Conservation (phyloP, 257 asterid species). For the Ehretia macrophylla region DNA sequence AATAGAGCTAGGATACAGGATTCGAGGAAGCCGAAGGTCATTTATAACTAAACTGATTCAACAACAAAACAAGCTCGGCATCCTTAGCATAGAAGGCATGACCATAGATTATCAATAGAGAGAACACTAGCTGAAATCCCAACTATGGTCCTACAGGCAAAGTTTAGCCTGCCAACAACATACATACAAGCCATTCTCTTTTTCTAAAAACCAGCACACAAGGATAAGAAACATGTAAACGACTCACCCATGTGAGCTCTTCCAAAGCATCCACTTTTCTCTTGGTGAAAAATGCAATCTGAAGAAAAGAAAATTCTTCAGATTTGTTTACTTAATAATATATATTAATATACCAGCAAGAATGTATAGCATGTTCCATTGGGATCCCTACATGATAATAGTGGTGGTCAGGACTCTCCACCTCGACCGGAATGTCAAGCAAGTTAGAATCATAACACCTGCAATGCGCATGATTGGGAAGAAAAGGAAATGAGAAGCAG, state of each 20-base stretch:
- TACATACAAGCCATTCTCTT: no score
- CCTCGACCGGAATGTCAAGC: slow-evolving; percentile 72
- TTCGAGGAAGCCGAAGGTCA: no score
- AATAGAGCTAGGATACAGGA: no score
- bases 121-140: no score
- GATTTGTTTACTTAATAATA: slow-evolving; percentile 1
- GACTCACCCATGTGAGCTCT: slow-evolving; percentile 75
- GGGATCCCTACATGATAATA: slow-evolving; percentile 58
- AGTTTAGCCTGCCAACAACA: no score
- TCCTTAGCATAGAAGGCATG: no score
- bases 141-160: no score
- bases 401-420: slow-evolving; percentile 78
- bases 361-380: not conserved
- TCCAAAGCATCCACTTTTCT: slow-evolving; percentile 61
- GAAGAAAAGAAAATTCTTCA: slow-evolving; percentile 10
- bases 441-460: slow-evolving; percentile 72
- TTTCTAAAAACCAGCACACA: no score
- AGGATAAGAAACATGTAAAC: not conserved
- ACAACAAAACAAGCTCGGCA: no score
- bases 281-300: slow-evolving; percentile 79
- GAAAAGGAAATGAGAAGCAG: not conserved
- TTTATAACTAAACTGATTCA: no score
- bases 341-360: slow-evolving; percentile 1
- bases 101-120: no score
- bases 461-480: slow-evolving; percentile 3